A percentile compares a stretch with the other conserved stretches of the same genome.
These are phyloP conservation scores for Aspergillus asperescens DNA, from an alignment of 495 filamentous ascomycete genomes.

Conservation along the genomic window DNA sequence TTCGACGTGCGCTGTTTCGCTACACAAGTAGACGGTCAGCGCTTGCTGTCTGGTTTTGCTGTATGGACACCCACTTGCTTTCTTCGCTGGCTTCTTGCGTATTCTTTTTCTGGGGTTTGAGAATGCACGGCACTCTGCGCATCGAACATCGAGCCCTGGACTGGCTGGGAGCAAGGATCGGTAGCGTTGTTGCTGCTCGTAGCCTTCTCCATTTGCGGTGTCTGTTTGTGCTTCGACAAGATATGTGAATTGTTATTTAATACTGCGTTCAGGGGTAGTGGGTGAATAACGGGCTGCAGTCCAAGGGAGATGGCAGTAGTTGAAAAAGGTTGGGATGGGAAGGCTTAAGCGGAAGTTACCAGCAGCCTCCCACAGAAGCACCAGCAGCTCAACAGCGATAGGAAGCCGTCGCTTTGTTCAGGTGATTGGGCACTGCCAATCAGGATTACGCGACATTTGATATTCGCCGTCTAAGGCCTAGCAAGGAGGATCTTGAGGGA, in stretches of 20 bases:
- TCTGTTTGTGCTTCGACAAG: no score
- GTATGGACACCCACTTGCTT: conserved; percentile 9
- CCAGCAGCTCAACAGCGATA: no score
- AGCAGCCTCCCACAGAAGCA: no score
- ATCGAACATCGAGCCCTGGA: not conserved
- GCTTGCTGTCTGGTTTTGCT: not conserved
- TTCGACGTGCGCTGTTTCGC: not conserved
- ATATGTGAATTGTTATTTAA: no score
- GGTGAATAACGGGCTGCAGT: not conserved
- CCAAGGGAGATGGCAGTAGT: not conserved
- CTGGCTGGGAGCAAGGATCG: not conserved
- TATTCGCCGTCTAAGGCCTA: no score
- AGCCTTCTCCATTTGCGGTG: not conserved
- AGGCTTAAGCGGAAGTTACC: no score
- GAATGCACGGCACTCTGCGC: not conserved
- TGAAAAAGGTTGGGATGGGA: no score
- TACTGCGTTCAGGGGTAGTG: not conserved
- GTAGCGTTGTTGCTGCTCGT: not conserved
- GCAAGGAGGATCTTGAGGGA: not conserved
- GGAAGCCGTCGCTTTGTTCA: no score
- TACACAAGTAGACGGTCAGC: not conserved
- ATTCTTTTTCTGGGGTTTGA: not conserved
- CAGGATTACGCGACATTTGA: no score
- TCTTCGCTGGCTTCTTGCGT: not conserved
- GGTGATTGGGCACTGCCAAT: no score